phyloP scores from a whole-genome alignment of 2,329 filamentous ascomycete genomes.

The Cladophialophora chaetospira region DNA sequence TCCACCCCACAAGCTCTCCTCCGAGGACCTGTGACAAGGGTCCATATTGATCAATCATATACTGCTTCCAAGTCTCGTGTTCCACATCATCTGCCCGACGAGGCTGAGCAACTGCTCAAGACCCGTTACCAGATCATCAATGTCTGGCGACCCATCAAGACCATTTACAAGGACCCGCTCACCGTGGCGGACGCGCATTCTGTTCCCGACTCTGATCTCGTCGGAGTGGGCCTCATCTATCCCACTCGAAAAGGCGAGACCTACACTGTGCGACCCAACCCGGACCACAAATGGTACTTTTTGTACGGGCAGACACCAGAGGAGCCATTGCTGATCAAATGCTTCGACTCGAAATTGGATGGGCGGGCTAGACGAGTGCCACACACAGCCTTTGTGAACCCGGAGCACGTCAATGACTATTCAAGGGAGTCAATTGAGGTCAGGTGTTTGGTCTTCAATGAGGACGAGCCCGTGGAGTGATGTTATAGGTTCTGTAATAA shows the following conservation, averaged over 20 bases:
- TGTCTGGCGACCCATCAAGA: constrained; percentile 55
- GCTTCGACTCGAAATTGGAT: constrained; percentile 61
- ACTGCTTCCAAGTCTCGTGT: constrained; percentile 48
- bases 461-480: constrained; percentile 32
- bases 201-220: constrained; percentile 54
- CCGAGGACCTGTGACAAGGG: constrained; percentile 52
- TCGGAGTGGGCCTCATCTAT: constrained; percentile 54
- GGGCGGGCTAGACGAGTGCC: constrained; percentile 55
- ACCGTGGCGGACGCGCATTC: constrained; percentile 55
- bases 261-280: constrained; percentile 47
- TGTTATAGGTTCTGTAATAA: not conserved
- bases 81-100: constrained; percentile 46
- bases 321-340: constrained; percentile 63
- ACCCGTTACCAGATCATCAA: constrained; percentile 55
- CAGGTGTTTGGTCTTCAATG: constrained; percentile 41
- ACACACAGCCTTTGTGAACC: constrained; percentile 59
- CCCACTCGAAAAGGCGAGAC: constrained; percentile 56
- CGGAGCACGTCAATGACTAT: constrained; percentile 45
- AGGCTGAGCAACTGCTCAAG: constrained; percentile 46
- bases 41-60: constrained; percentile 56
- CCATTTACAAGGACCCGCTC: constrained; percentile 57
- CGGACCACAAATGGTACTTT: constrained; percentile 56
- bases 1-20: constrained; percentile 27
- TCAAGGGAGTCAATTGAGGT: constrained; percentile 61
- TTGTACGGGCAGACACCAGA: constrained; percentile 54